Evolutionary conservation across 1,139 yeast genomes (phyloP).

Genomic region (Candida smagusa): DNA sequence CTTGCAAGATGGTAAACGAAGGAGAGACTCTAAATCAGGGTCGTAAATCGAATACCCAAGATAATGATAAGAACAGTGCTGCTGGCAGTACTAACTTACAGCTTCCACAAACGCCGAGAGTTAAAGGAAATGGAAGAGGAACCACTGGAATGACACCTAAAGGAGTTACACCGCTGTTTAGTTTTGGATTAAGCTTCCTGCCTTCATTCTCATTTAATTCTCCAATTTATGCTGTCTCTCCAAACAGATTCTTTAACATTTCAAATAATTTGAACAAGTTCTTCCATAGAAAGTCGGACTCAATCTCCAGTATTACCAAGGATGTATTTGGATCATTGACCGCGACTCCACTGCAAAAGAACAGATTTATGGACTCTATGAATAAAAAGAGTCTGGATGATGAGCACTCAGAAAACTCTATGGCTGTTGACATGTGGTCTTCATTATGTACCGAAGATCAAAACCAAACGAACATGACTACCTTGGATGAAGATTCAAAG

Average conservation of each 20-base stretch:
- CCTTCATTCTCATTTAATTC: conserved; percentile 43
- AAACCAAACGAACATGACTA: conserved; percentile 22
- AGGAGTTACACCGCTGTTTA: conserved; percentile 32
- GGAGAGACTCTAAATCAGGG: too few relatives aligned
- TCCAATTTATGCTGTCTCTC: conserved; percentile 36
- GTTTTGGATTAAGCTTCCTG: conserved; percentile 43
- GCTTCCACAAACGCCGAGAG: conserved; percentile 31
- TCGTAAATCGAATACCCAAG: too few relatives aligned
- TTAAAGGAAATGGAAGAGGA: conserved; percentile 10
- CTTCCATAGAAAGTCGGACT: conserved; percentile 8
- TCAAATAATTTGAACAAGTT: conserved; percentile 16
- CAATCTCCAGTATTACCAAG: conserved; percentile 7
- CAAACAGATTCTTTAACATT: conserved; percentile 34
- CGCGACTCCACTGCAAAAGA: conserved; percentile 2
- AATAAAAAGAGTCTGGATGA: conserved; percentile 10
- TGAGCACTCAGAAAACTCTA: conserved; percentile 12
- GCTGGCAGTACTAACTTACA: conserved; percentile 6
- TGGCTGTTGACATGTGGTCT: conserved; percentile 28
- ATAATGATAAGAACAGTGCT: conserved; percentile 1
- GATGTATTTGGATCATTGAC: conserved; percentile 9
- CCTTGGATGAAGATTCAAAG: conserved; percentile 26
- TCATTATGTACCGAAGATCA: conserved; percentile 21
- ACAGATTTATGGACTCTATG: conserved; percentile 20
- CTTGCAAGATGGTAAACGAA: too few relatives aligned
- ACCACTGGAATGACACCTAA: conserved; percentile 7